Evolutionary conservation across 176 grass and related monocot genomes (phyloP), one percentile per base, ranked within the genome.

Genomic region (Cenchrus purpureus): DNA sequence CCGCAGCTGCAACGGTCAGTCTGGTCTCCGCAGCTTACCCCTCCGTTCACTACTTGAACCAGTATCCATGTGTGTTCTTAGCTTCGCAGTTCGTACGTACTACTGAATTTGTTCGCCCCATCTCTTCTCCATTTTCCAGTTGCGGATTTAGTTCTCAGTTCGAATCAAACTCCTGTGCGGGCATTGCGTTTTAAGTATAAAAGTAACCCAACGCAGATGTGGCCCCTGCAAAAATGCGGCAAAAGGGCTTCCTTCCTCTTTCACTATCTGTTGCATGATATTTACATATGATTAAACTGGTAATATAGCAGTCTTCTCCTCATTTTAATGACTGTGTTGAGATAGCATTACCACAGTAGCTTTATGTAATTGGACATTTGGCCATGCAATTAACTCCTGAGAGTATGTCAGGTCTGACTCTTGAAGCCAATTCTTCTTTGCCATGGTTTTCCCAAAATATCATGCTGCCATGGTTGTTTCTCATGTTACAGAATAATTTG

Each of bases 1-100:
- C 48, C 10, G 28, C 62, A 32, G 16, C 78, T 20, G 28, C 77
- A 79, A 66, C 22, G 61, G 77, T 79, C 5, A 55, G 72, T 74
- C 49, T 55, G 13, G 73, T 16, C 7, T 6, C 22, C 50, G 28
- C 51, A 10, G 28, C 13, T 74, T 29, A 25, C 48, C 0, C 46
- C 12, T 15, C 19, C 43, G 48, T 74, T 74, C 14, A 0, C 28
- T 50, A 22, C 15, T 50, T 65, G 29, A 79, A 34, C 46, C 6
- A 32, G 61, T 60, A 37, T 2, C 59, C 77, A 8, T 20, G 15
- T 3, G 25, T 64, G 25, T 20, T 20, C 14, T 0, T 34, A 19
- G 60, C 49, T 32, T 15, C 49, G 52, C 13, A 8, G 45, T 48
- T 48, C 22, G 22, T 25, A 25, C 45, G 45, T 16, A 4, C 65